Evolutionary conservation across 2,329 filamentous ascomycete genomes (phyloP).

Genomic region (Salinomyces thailandicus): DNA sequence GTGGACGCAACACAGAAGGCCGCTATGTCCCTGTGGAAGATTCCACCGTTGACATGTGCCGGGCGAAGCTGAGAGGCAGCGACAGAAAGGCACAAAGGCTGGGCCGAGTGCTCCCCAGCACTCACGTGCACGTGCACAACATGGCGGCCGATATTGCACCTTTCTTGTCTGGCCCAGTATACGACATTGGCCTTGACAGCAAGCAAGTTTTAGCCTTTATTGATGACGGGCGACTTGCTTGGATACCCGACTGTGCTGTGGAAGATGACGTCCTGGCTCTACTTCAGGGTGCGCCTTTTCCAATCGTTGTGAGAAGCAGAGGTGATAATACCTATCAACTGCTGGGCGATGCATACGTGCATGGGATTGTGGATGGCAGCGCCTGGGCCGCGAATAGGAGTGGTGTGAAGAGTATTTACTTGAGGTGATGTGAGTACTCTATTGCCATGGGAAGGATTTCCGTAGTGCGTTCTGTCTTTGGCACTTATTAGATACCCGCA

Average conservation of each 20-base stretch:
- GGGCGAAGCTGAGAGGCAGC: too few relatives aligned
- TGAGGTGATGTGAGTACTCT: background rate
- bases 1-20: too few relatives aligned
- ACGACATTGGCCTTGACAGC: background rate
- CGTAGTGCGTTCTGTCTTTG: too few relatives aligned
- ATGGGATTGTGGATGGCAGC: conserved; percentile 2
- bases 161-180: too few relatives aligned
- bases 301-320: background rate
- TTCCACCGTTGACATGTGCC: too few relatives aligned
- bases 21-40: too few relatives aligned
- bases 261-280: conserved; percentile 1
- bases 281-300: conserved; percentile 2
- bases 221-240: conserved; percentile 1
- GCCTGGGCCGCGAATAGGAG: conserved; percentile 2
- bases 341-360: conserved; percentile 5
- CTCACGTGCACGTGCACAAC: too few relatives aligned
- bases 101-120: too few relatives aligned
- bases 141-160: too few relatives aligned
- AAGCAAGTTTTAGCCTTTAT: background rate
- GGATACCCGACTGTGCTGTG: conserved; percentile 1
- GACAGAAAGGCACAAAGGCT: too few relatives aligned
- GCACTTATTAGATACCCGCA: too few relatives aligned
- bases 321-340: background rate
- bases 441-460: too few relatives aligned
- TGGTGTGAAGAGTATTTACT: background rate